Evolutionary conservation across 1,139 yeast genomes (phyloP).

Genomic region (Candida dubliniensis): DNA sequence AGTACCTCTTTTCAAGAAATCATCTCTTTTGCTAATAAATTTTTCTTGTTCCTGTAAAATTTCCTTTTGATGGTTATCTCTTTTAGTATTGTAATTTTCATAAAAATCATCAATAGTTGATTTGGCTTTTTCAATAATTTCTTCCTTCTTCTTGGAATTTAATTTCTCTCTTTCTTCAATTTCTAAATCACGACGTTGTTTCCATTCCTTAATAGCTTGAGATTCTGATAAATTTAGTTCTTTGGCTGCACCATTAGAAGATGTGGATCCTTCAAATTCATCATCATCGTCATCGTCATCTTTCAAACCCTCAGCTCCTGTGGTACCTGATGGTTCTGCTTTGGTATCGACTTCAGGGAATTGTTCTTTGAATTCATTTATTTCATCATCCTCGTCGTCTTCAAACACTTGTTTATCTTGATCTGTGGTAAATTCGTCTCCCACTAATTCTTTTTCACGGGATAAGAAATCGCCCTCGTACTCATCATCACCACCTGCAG

Average conservation of each 20-base stretch:
- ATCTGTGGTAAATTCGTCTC: slow-evolving; percentile 76
- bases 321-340: slow-evolving; percentile 15
- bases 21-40: slow-evolving; percentile 76
- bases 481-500: slow-evolving; percentile 30
- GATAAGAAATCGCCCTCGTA: slow-evolving; percentile 63
- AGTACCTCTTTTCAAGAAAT: slow-evolving; percentile 71
- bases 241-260: slow-evolving; percentile 14
- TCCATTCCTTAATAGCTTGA: slow-evolving; percentile 73
- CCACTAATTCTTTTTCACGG: slow-evolving; percentile 82
- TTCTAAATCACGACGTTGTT: slow-evolving; percentile 77
- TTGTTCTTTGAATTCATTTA: slow-evolving; percentile 64
- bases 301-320: slow-evolving; percentile 21
- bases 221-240: slow-evolving; percentile 44
- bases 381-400: slow-evolving; percentile 60
- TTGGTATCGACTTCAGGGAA: slow-evolving; percentile 58
- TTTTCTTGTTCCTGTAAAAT: slow-evolving; percentile 69
- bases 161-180: slow-evolving; percentile 79
- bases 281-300: slow-evolving; percentile 19
- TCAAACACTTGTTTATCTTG: slow-evolving; percentile 59
- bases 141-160: slow-evolving; percentile 64
- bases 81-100: slow-evolving; percentile 86
- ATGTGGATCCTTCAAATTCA: slow-evolving; percentile 28
- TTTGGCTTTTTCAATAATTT: slow-evolving; percentile 75
- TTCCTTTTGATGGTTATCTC: slow-evolving; percentile 66
- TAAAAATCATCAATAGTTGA: slow-evolving; percentile 90